Evolutionary conservation across 257 asterid species (phyloP), one percentile per base, ranked within the genome.

Genomic region (Galeopsis tetrahit): DNA sequence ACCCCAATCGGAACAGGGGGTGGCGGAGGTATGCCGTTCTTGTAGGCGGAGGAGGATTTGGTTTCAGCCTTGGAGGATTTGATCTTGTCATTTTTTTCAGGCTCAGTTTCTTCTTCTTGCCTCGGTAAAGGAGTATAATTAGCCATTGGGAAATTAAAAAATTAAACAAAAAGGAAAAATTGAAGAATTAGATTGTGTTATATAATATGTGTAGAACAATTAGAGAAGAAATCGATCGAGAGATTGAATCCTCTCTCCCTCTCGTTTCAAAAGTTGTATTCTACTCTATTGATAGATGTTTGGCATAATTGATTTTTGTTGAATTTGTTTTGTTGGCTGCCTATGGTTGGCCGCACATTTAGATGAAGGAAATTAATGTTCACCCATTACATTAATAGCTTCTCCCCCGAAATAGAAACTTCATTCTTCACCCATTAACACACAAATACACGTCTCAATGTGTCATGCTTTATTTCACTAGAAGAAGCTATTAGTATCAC

Each of bases 1-100:
- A 81, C 59, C 58, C 90, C 88, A 15, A 67, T 51, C 61, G 87
- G 71, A 72, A 74, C 76, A 57, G 72, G 78, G 33, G 77, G 56
- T 15, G 82, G 76, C 53, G 82, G 87, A 65, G 80, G 65, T 43
- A 75, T 80, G 4, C 11, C 79, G 65, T 11, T 43, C 75, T 79
- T 74, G 62, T 39, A 71, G 59, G 76, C n/a, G 43, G 76, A 63
- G 34, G 81, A 33, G 55, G 55, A 5, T 49, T 9, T 10, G 5
- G 64, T 10, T 11, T 31, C 40, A 31, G 39, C 15, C 14, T 10
- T 1, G 10, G 48, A 11, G 43, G 70, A 7, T 49, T 72, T n/a
- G n/a, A n/a, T 72, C 76, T n/a, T 49, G 31, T 35, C 63, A 62
- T 35, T 13, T 42, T 76, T 76, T 1, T 21, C 28, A 21, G 66